These are phyloP conservation scores for Cadophora malorum DNA, from an alignment of 2,329 filamentous ascomycete species.

Conservation along the genomic window DNA sequence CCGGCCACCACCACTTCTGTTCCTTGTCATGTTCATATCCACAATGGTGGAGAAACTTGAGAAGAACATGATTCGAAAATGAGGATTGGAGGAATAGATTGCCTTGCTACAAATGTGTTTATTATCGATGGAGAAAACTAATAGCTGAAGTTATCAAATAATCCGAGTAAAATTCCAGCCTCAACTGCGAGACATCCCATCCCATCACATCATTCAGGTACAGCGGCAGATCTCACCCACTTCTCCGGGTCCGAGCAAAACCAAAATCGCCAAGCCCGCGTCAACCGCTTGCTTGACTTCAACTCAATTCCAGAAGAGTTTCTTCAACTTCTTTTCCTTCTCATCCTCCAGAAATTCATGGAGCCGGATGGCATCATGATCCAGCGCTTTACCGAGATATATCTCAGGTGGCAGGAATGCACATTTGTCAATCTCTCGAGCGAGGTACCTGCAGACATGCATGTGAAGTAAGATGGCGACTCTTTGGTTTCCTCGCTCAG, in stretches of 20 bases:
- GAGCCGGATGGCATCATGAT: constrained; percentile 32
- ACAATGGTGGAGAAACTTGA: background rate
- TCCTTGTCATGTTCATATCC: background rate
- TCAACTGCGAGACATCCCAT: background rate
- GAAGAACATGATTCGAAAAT: background rate
- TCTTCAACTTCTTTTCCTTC: constrained; percentile 37
- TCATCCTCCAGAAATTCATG: constrained; percentile 36
- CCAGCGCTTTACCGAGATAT: constrained; percentile 33
- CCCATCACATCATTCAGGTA: constrained; percentile 13
- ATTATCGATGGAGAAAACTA: background rate
- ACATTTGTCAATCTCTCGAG: constrained; percentile 43
- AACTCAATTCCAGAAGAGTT: constrained; percentile 17
- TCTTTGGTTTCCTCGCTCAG: constrained; percentile 45
- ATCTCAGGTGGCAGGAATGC: constrained; percentile 45
- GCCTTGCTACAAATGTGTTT: background rate
- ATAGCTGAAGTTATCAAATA: background rate
- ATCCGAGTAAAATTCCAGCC: background rate
- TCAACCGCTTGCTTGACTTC: background rate
- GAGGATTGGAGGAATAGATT: background rate
- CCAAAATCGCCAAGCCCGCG: constrained; percentile 12
- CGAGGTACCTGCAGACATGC: constrained; percentile 48
- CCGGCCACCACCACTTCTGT: constrained; percentile 4
- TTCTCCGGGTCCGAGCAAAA: constrained; percentile 3
- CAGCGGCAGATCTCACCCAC: constrained; percentile 13
- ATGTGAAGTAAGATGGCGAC: constrained; percentile 47